phyloP scores from a whole-genome alignment of 441 rosid species.

The Erodium chrysanthum region DNA sequence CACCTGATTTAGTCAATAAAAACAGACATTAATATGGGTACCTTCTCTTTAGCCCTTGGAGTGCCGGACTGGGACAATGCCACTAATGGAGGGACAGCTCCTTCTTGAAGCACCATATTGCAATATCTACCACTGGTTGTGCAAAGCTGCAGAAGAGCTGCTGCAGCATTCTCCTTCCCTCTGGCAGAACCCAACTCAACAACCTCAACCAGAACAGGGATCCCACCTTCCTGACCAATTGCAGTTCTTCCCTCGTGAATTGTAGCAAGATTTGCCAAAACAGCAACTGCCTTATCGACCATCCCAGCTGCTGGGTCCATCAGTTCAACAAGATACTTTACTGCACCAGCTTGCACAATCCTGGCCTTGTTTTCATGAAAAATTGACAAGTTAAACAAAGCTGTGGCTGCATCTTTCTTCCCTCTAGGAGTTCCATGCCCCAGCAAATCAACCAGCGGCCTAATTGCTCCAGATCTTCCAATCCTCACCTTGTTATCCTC shows the following conservation, averaged over 20 bases:
- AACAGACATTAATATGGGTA: conserved; percentile 6
- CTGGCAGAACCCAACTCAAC: conserved; percentile 84
- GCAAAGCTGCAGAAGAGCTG: conserved; percentile 79
- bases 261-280: conserved; percentile 82
- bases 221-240: conserved; percentile 74
- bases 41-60: conserved; percentile 82
- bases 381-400: conserved; percentile 72
- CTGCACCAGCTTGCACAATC: conserved; percentile 79
- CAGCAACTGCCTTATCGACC: conserved; percentile 89
- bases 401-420: conserved; percentile 81
- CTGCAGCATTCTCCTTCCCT: conserved; percentile 91
- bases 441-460: conserved; percentile 72
- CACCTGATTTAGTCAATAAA: no score
- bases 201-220: conserved; percentile 72
- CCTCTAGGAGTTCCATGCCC: conserved; percentile 75
- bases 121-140: conserved; percentile 43
- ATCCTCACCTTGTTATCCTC: conserved; percentile 74
- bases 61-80: conserved; percentile 82
- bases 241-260: conserved; percentile 57
- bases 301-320: conserved; percentile 88
- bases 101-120: conserved; percentile 69
- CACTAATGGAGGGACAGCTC: conserved; percentile 86
- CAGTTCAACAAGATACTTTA: conserved; percentile 66
- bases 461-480: conserved; percentile 73
- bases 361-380: conserved; percentile 63